These are phyloP conservation scores for Berkeleyomyces basicola DNA, from an alignment of 2,329 filamentous ascomycete genomes.

Conservation along the genomic window DNA sequence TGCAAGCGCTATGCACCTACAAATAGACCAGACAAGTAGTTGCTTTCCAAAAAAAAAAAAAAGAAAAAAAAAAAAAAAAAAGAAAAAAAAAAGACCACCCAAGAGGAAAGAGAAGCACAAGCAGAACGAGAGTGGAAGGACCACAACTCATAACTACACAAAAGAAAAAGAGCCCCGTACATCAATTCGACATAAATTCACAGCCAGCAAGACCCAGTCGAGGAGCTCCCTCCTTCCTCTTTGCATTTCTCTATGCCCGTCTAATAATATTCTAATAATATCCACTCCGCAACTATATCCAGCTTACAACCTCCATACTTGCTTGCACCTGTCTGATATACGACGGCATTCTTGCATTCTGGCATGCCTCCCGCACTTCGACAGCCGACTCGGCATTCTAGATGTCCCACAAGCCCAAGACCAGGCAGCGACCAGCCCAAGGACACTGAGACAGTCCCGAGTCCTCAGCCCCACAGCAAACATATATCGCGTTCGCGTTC, in stretches of 20 bases:
- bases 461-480: no score
- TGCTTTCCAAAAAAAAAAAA: not conserved
- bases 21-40: not conserved
- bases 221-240: not conserved
- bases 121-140: slow-evolving; percentile 10
- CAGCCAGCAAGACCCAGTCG: slow-evolving; percentile 15
- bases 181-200: not conserved
- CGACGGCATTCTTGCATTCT: no score
- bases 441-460: no score
- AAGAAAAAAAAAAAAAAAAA: not conserved
- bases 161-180: not conserved
- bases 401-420: no score
- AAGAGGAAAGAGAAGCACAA: slow-evolving; percentile 12
- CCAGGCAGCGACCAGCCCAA: no score
- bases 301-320: no score
- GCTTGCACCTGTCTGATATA: no score
- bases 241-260: not conserved
- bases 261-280: not conserved
- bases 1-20: not conserved
- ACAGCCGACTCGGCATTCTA: no score
- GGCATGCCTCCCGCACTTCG: no score
- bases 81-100: slow-evolving; percentile 8
- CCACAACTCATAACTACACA: not conserved
- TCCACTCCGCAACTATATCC: no score
- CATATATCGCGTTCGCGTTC: no score